Percentiles rank a stretch among this genome's conserved stretches.
These are phyloP conservation scores for Chrysanthemum lavandulifolium DNA, from an alignment of 129 eudicot species.

Conservation along the genomic window DNA sequence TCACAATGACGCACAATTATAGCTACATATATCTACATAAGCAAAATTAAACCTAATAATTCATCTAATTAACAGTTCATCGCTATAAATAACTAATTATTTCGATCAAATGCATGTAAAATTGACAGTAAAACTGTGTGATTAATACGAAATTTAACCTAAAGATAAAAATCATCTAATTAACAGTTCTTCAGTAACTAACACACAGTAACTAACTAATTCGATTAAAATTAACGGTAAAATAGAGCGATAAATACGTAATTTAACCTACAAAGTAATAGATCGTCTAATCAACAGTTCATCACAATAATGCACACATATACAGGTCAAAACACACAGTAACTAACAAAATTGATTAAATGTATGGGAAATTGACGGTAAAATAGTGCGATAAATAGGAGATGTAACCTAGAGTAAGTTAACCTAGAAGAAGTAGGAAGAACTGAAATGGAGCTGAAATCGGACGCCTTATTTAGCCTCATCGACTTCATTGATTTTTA, in stretches of 20 bases:
- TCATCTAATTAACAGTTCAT: too few species aligned
- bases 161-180: not conserved
- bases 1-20: too few species aligned
- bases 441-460: slow-evolving; percentile 63
- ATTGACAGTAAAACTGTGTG: not conserved
- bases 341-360: too few species aligned
- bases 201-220: too few species aligned
- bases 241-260: too few species aligned
- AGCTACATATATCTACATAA: too few species aligned
- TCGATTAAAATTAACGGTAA: too few species aligned
- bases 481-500: too few species aligned
- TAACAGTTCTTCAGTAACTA: not conserved
- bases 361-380: too few species aligned
- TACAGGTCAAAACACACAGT: not conserved
- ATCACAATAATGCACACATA: slow-evolving; percentile 8
- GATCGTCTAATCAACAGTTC: not conserved
- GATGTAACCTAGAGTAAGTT: slow-evolving; percentile 38
- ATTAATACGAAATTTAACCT: not conserved
- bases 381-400: not conserved
- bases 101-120: slow-evolving; percentile 10
- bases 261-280: too few species aligned
- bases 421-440: slow-evolving; percentile 67
- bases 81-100: not conserved
- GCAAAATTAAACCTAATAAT: too few species aligned
- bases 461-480: slow-evolving; percentile 39